Evolutionary conservation across 2,329 filamentous ascomycete genomes (phyloP).

Genomic region (Penicillium psychrosexuale): DNA sequence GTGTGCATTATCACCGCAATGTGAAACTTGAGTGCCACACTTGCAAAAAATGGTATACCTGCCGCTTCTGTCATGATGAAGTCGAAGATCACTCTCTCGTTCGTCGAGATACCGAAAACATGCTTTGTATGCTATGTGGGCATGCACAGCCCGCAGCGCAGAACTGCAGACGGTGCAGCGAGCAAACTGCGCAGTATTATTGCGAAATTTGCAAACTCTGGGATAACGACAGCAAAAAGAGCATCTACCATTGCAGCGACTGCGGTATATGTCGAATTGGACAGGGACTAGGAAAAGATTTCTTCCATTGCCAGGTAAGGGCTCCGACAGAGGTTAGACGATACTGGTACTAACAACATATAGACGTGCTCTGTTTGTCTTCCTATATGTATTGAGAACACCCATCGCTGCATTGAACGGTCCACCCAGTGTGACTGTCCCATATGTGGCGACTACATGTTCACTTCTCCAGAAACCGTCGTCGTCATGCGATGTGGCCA

Average conservation of each 20-base stretch:
- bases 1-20: slow-evolving; percentile 89
- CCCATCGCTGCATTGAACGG: slow-evolving; percentile 90
- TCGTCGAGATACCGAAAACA: slow-evolving; percentile 81
- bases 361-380: slow-evolving; percentile 92
- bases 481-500: slow-evolving; percentile 96
- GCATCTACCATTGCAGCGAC: slow-evolving; percentile 93
- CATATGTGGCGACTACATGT: slow-evolving; percentile 95
- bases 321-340: not conserved
- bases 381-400: slow-evolving; percentile 76
- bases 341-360: slow-evolving; percentile 16
- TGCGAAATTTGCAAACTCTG: slow-evolving; percentile 94
- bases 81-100: slow-evolving; percentile 75
- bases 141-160: slow-evolving; percentile 80
- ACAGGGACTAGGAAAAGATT: slow-evolving; percentile 89
- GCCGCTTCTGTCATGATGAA: slow-evolving; percentile 88
- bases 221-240: slow-evolving; percentile 88
- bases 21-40: slow-evolving; percentile 92
- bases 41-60: slow-evolving; percentile 90
- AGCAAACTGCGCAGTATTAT: slow-evolving; percentile 81
- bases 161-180: slow-evolving; percentile 71
- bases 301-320: slow-evolving; percentile 91
- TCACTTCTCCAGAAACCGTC: slow-evolving; percentile 81
- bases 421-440: slow-evolving; percentile 95
- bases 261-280: slow-evolving; percentile 94
- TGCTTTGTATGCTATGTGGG: slow-evolving; percentile 95